Conservation (phyloP, 1,284 basidiomycete species). For the Cryptococcus sp. region DNA sequence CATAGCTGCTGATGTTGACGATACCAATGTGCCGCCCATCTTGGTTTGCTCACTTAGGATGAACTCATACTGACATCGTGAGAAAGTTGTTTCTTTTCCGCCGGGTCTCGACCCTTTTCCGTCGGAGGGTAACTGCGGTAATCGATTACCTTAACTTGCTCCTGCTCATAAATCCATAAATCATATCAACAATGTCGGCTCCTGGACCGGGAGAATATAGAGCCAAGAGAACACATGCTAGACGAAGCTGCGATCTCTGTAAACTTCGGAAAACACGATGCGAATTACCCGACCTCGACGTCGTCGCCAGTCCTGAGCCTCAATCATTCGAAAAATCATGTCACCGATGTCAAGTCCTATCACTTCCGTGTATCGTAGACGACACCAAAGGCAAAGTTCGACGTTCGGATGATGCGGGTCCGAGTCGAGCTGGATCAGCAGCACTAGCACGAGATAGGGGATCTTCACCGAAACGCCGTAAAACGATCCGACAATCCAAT, state of each 20-base stretch:
- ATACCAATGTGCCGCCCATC: too few species aligned
- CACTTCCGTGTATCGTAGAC: conserved; percentile 41
- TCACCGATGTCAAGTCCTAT: conserved; percentile 39
- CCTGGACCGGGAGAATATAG: conserved; percentile 9
- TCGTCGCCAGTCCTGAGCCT: conserved; percentile 28
- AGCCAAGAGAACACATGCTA: conserved; percentile 41
- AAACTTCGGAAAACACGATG: conserved; percentile 45
- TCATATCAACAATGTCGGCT: conserved; percentile 1
- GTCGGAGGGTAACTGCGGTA: too few species aligned
- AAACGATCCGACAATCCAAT: not conserved
- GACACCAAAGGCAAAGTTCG: conserved; percentile 22
- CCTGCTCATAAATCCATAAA: too few species aligned
- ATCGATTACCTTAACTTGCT: too few species aligned
- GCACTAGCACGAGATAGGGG: not conserved
- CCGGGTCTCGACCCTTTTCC: too few species aligned
- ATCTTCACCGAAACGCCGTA: not conserved
- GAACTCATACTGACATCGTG: too few species aligned
- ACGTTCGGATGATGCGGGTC: conserved; percentile 12
- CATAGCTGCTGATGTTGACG: not conserved
- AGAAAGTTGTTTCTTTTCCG: too few species aligned
- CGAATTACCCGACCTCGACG: conserved; percentile 43
- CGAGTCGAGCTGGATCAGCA: not conserved
- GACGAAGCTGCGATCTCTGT: conserved; percentile 42
- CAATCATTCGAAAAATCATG: conserved; percentile 37
- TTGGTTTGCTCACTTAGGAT: too few species aligned